These are phyloP conservation scores for Cyphellophora europaea DNA, from an alignment of 2,329 filamentous ascomycete genomes.

Conservation along the genomic window DNA sequence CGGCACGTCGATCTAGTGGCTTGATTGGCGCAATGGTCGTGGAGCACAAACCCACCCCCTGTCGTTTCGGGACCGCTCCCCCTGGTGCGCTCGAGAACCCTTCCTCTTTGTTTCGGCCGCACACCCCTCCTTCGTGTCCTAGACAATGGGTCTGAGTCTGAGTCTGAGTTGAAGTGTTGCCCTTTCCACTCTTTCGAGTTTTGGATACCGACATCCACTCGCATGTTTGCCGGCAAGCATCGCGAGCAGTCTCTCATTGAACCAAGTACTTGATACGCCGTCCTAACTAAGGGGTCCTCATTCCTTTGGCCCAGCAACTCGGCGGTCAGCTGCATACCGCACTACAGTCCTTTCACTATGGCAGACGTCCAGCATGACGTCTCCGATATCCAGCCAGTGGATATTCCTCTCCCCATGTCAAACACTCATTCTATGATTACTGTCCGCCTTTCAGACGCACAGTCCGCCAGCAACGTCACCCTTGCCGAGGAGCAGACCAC, in stretches of 20 bases:
- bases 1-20: no score
- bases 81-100: no score
- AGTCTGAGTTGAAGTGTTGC: no score
- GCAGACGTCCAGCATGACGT: slow-evolving; percentile 4
- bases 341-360: slow-evolving; percentile 4
- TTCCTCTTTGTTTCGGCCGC: no score
- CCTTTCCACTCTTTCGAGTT: slow-evolving; percentile 5
- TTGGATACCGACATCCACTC: slow-evolving; percentile 24
- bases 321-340: background rate
- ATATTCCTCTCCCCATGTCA: slow-evolving; percentile 15
- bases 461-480: no score
- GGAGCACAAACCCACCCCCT: no score
- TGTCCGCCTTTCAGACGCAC: slow-evolving; percentile 53
- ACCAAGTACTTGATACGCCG: slow-evolving; percentile 7
- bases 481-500: no score
- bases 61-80: no score
- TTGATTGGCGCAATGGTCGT: no score
- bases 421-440: slow-evolving; percentile 64
- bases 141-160: no score
- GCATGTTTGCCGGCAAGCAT: slow-evolving; percentile 20
- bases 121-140: background rate
- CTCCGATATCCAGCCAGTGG: slow-evolving; percentile 8
- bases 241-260: slow-evolving; percentile 16
- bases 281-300: slow-evolving; percentile 9
- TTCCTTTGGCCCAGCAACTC: slow-evolving; percentile 12